A percentile compares a stretch with the other conserved stretches of the same genome.
Evolutionary conservation across 208 protist species (phyloP).

Genomic region (Trypanosoma caninum): DNA sequence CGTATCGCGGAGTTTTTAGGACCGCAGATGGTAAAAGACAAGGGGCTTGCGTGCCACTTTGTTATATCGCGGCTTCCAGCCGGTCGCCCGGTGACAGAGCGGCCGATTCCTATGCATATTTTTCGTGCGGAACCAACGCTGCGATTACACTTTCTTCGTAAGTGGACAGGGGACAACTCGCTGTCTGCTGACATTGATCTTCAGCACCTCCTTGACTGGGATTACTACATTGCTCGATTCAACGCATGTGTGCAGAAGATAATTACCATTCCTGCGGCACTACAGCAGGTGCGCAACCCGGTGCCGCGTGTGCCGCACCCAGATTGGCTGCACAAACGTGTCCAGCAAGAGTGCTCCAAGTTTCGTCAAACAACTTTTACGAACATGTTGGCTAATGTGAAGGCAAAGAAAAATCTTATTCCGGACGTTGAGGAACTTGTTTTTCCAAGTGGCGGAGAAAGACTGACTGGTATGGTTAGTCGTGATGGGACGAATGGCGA

Average conservation of each 20-base stretch:
- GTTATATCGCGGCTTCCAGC: conserved; percentile 96
- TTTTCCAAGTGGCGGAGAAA: not conserved
- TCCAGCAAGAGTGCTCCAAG: conserved; percentile 79
- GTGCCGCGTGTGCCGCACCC: conserved; percentile 97
- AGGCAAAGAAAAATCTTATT: conserved; percentile 5
- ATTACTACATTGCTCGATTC: conserved; percentile 99
- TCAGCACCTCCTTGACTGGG: conserved; percentile 98
- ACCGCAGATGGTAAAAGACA: conserved; percentile 97
- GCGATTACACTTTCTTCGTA: conserved; percentile 91
- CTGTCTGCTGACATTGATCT: conserved; percentile 73
- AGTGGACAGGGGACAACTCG: conserved; percentile 91
- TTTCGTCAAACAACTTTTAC: conserved; percentile 70
- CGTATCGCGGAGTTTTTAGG: conserved; percentile 98
- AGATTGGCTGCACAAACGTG: conserved; percentile 95
- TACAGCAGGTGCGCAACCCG: conserved; percentile 97
- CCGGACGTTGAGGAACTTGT: conserved; percentile 61
- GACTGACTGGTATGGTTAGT: not conserved
- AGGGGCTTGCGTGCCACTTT: conserved; percentile 96
- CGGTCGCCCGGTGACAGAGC: conserved; percentile 95
- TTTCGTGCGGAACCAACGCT: conserved; percentile 93
- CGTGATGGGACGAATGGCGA: conserved; percentile 5
- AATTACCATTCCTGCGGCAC: conserved; percentile 98
- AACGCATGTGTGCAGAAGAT: conserved; percentile 98
- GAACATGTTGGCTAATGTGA: conserved; percentile 52
- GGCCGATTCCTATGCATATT: conserved; percentile 97